Conservation (phyloP, 2,329 filamentous ascomycete species). For the Fonsecaea multimorphosa region DNA sequence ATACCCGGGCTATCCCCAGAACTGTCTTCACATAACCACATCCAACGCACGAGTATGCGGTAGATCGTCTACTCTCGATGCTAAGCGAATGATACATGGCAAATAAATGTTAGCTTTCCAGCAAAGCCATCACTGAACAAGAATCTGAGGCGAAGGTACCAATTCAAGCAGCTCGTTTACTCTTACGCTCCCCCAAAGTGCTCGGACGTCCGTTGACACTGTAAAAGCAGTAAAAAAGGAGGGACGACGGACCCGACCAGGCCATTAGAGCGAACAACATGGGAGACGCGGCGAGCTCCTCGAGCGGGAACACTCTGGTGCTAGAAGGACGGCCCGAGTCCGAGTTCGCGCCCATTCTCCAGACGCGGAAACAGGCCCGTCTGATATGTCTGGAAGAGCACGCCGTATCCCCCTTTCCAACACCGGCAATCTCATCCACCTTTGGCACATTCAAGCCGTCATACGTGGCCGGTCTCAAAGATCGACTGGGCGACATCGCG, state of each 20-base stretch:
- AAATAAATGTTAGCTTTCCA: neutral
- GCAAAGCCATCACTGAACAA: neutral
- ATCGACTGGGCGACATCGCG: slow-evolving; percentile 24
- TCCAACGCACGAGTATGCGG: neutral
- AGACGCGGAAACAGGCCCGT: slow-evolving; percentile 8
- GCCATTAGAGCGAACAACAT: neutral
- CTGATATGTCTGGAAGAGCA: slow-evolving; percentile 34
- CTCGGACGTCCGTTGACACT: neutral
- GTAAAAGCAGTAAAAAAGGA: neutral
- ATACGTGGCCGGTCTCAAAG: slow-evolving; percentile 22
- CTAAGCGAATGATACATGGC: neutral
- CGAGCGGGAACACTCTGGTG: neutral
- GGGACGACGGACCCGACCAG: neutral
- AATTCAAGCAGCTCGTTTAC: neutral
- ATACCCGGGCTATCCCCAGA: slow-evolving; percentile 7
- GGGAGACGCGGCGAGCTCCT: neutral
- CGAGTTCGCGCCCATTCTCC: neutral
- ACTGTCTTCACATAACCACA: neutral
- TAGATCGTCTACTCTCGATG: neutral
- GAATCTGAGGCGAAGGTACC: too few relatives aligned
- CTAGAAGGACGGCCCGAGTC: slow-evolving; percentile 3
- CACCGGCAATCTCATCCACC: slow-evolving; percentile 15
- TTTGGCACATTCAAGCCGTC: slow-evolving; percentile 24
- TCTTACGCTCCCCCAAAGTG: neutral
- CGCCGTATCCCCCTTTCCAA: slow-evolving; percentile 25